Percentiles rank a stretch among this genome's conserved stretches.
Evolutionary conservation across 352 stramenopile species (phyloP).

Genomic region (Phytophthora ramorum): DNA sequence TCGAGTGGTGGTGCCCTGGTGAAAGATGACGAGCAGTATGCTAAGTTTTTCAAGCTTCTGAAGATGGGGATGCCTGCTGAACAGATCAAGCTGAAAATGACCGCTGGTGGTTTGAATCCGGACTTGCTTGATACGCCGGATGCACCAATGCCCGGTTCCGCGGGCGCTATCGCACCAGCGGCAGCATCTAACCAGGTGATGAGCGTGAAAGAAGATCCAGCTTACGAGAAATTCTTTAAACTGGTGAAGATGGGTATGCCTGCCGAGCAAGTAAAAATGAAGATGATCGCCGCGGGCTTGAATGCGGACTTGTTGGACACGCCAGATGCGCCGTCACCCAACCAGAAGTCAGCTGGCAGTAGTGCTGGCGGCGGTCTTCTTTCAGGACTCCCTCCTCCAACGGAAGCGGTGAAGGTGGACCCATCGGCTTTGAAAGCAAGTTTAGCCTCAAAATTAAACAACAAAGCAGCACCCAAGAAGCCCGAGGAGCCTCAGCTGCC

Average conservation of each 20-base stretch:
- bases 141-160: slow-evolving; percentile 76
- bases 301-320: slow-evolving; percentile 74
- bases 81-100: slow-evolving; percentile 96
- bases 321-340: slow-evolving; percentile 75
- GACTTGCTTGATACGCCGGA: slow-evolving; percentile 90
- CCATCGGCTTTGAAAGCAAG: slow-evolving; percentile 67
- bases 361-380: slow-evolving; percentile 41
- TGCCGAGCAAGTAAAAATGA: slow-evolving; percentile 93
- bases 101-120: slow-evolving; percentile 91
- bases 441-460: slow-evolving; percentile 57
- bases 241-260: slow-evolving; percentile 92
- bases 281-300: slow-evolving; percentile 84
- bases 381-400: slow-evolving; percentile 62
- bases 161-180: slow-evolving; percentile 18
- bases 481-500: slow-evolving; percentile 73
- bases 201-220: slow-evolving; percentile 93
- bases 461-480: slow-evolving; percentile 54
- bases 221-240: slow-evolving; percentile 97
- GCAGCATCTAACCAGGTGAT: slow-evolving; percentile 36
- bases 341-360: slow-evolving; percentile 46
- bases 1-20: slow-evolving; percentile 42
- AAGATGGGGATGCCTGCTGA: slow-evolving; percentile 95
- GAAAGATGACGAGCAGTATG: slow-evolving; percentile 86
- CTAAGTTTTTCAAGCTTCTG: slow-evolving; percentile 97
- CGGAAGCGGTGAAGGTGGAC: slow-evolving; percentile 76